These are phyloP conservation scores for Cytidiella melzeri DNA, from an alignment of 768 basidiomycete species.

Conservation along the genomic window DNA sequence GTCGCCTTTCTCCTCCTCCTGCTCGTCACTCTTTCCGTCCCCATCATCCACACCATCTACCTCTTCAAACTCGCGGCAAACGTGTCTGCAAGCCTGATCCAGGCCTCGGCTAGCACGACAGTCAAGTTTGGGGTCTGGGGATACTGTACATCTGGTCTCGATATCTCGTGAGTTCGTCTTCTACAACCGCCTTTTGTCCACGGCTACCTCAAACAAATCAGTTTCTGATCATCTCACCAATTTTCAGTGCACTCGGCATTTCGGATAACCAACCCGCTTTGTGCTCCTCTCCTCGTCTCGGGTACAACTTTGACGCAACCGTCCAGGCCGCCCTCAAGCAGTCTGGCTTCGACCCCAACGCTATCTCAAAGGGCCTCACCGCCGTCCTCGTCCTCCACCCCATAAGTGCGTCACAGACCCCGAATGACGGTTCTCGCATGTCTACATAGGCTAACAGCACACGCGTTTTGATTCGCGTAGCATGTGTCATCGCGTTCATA, in stretches of 20 bases:
- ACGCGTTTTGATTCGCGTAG: no score
- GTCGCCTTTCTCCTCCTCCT: conserved; percentile 55
- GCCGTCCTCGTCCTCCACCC: conserved; percentile 50
- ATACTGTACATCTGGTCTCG: conserved; percentile 46
- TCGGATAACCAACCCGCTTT: conserved; percentile 29
- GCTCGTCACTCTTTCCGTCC: conserved; percentile 55
- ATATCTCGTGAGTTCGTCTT: conserved; percentile 35
- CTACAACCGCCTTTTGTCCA: not conserved
- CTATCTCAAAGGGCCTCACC: conserved; percentile 40
- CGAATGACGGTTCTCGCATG: not conserved
- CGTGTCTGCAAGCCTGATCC: conserved; percentile 27
- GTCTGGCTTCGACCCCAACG: conserved; percentile 21
- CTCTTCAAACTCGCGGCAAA: conserved; percentile 44
- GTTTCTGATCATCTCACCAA: no score
- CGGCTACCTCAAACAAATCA: no score
- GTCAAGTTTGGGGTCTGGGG: conserved; percentile 61
- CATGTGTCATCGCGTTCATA: conserved; percentile 44
- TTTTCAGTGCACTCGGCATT: conserved; percentile 36
- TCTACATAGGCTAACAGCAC: no score
- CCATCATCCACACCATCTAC: conserved; percentile 50
- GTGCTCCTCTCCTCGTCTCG: conserved; percentile 45
- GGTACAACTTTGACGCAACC: conserved; percentile 48
- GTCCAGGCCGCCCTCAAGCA: conserved; percentile 42
- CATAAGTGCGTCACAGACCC: conserved; percentile 33
- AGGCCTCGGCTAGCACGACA: conserved; percentile 28